These are phyloP conservation scores for Diversispora epigaea DNA, from an alignment of 192 early-diverging fungal species.

Conservation along the genomic window DNA sequence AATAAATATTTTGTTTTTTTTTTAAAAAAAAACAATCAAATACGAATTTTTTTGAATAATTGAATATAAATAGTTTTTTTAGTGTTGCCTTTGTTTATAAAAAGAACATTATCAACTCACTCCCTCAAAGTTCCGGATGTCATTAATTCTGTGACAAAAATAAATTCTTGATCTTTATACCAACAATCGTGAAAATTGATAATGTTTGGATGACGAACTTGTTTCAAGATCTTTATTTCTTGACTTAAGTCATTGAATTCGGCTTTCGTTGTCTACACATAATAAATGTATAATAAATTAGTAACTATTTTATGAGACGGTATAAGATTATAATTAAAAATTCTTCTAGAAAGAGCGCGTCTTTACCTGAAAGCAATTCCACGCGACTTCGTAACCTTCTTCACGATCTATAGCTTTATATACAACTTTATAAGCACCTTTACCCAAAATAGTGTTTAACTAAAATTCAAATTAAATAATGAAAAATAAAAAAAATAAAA, in stretches of 20 bases:
- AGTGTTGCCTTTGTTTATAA: neutral
- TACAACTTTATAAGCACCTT: slow-evolving; percentile 86
- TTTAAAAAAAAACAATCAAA: too few species aligned
- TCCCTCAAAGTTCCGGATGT: slow-evolving; percentile 80
- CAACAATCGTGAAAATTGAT: slow-evolving; percentile 79
- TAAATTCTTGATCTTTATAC: slow-evolving; percentile 71
- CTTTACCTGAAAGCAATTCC: slow-evolving; percentile 76
- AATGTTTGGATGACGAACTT: slow-evolving; percentile 79
- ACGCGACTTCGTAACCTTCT: slow-evolving; percentile 87
- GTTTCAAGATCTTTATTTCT: slow-evolving; percentile 78
- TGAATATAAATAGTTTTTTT: neutral
- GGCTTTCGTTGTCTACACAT: slow-evolving; percentile 61
- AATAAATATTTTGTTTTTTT: neutral
- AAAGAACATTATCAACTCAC: slow-evolving; percentile 40
- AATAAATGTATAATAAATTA: neutral
- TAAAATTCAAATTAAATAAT: slow-evolving; percentile 16
- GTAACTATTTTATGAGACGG: neutral
- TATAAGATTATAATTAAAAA: neutral
- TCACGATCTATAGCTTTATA: slow-evolving; percentile 86
- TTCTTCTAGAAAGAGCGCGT: neutral
- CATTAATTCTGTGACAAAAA: slow-evolving; percentile 85
- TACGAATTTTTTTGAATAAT: neutral
- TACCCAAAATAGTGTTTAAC: slow-evolving; percentile 65
- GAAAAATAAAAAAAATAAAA: neutral
- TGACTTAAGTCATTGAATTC: slow-evolving; percentile 70